Base-by-base conservation (phyloP, 2,329 filamentous ascomycete species). In the Apiospora kogelbergensis region DNA sequence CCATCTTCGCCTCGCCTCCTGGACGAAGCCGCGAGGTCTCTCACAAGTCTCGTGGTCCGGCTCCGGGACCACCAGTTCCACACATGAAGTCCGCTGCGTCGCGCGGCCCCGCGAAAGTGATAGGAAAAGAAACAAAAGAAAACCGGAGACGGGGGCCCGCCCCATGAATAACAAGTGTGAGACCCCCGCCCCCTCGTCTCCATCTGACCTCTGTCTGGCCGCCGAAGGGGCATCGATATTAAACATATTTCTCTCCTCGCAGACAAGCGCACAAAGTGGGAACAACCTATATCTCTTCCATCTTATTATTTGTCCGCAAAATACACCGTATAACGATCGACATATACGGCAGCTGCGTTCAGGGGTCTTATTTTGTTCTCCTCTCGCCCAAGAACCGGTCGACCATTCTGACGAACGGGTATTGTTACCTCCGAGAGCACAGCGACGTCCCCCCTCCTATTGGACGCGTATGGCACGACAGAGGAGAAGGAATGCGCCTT, bases 281-380 rank as follows among this genome's bases (percentile, higher is more conserved):
- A 30, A 60, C 53, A 30, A 60, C 53, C 33, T 33, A 33, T 33
- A 37, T 60, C 30, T 60, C 30, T 37, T 17, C 9, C 17, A 10
- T 60, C 37, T 30, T 60, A 60, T 60, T 60, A 60, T 60, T 60
- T 37, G 53, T 20, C 7, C 17, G n/a, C 30, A 30, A 15, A 60
- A 11, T 60, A 7, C 53, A 60, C 30, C 26, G 53, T 60, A 60
- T 60, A 60, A 60, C 30, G 53, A 60, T 60, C 53, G 53, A 60
- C 53, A 60, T 60, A 60, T 60, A 60, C 11, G 17, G 53, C 53
- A 17, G 53, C 17, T 13, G 17, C 26, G 2, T 33, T 5, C 30
- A 26, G 30, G 53, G 26, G 20, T 3, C 53, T 37, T 37, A 60
- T 37, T 60, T 60, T 17, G 2, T 60, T 26, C 17, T 22, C 53